A percentile compares a stretch with the other conserved stretches of the same genome.
Evolutionary conservation across 2,329 filamentous ascomycete genomes (phyloP).

Genomic region (Aspergillus sp.): DNA sequence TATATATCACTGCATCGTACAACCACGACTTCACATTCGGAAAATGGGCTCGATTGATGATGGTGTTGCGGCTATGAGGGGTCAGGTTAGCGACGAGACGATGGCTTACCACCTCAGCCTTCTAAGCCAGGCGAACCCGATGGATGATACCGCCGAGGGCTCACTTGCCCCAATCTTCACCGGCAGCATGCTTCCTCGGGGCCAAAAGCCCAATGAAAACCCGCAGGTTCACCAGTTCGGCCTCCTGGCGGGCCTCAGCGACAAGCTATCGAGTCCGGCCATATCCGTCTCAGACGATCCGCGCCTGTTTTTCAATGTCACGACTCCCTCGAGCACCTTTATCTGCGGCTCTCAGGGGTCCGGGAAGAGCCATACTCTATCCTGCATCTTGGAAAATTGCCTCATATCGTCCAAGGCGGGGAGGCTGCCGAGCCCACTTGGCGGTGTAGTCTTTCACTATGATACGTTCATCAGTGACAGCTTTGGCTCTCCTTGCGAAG

Average conservation of each 20-base stretch:
- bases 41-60: too few relatives aligned
- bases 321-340: constrained; percentile 34
- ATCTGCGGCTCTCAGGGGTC: constrained; percentile 57
- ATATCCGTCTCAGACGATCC: constrained; percentile 7
- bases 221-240: neutral
- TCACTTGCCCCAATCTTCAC: too few relatives aligned
- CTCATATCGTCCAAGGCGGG: constrained; percentile 45
- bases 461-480: constrained; percentile 51
- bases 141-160: too few relatives aligned
- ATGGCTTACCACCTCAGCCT: too few relatives aligned
- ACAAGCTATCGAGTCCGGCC: constrained; percentile 1
- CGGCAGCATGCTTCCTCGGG: too few relatives aligned
- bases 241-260: neutral
- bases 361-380: constrained; percentile 50
- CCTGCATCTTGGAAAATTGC: constrained; percentile 50
- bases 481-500: constrained; percentile 54
- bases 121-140: too few relatives aligned
- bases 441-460: constrained; percentile 62
- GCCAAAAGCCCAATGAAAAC: too few relatives aligned
- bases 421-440: constrained; percentile 31
- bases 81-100: too few relatives aligned
- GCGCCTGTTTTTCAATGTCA: constrained; percentile 12
- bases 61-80: too few relatives aligned
- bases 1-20: too few relatives aligned
- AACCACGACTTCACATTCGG: too few relatives aligned